These are phyloP conservation scores for Dalechampia spathulata DNA, from an alignment of 441 rosid species.

Conservation along the genomic window DNA sequence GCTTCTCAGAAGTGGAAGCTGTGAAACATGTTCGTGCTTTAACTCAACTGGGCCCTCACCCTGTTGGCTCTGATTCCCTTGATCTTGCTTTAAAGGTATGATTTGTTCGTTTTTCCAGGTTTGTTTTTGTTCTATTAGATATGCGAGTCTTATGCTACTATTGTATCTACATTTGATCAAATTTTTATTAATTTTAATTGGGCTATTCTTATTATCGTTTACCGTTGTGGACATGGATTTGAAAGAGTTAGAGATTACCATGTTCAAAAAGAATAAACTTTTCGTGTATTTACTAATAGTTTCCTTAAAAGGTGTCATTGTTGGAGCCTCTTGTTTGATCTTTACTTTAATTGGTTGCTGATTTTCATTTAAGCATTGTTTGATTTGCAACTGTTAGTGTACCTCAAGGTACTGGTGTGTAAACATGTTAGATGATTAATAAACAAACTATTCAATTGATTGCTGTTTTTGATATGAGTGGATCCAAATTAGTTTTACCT, in stretches of 20 bases:
- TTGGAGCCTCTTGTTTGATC: neutral
- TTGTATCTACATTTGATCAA: neutral
- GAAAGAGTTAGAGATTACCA: neutral
- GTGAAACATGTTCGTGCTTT: constrained; percentile 65
- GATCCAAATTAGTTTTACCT: too few relatives aligned
- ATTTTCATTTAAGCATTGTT: neutral
- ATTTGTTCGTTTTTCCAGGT: neutral
- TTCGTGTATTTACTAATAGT: too few relatives aligned
- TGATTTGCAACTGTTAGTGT: too few relatives aligned
- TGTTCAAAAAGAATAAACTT: too few relatives aligned
- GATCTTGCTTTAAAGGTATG: constrained; percentile 59
- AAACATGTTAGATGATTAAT: too few relatives aligned
- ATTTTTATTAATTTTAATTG: neutral
- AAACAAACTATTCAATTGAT: too few relatives aligned
- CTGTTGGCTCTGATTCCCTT: constrained; percentile 73
- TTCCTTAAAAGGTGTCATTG: neutral
- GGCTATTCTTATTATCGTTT: neutral
- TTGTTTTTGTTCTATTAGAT: neutral
- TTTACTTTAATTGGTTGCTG: neutral
- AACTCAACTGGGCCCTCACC: constrained; percentile 85
- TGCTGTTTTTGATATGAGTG: too few relatives aligned
- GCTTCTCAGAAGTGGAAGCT: constrained; percentile 85
- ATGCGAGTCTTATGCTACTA: neutral
- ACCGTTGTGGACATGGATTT: neutral
- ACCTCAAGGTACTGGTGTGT: too few relatives aligned